phyloP scores from a whole-genome alignment of 2,329 filamentous ascomycete species.

The Fusarium agapanthi region DNA sequence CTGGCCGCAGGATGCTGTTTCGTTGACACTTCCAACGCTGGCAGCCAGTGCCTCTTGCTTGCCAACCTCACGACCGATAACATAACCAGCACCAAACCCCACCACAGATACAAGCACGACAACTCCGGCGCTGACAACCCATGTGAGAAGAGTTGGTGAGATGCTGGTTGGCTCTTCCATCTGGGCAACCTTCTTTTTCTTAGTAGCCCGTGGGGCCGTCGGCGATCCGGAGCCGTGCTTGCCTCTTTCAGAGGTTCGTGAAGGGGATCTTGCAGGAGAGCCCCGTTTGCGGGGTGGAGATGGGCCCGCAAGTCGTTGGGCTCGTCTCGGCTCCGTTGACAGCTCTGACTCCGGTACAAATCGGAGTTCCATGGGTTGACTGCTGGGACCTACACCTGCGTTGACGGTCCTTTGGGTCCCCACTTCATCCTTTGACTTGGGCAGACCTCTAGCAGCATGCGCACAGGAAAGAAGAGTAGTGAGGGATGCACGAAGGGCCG shows the following conservation, averaged over 20 bases:
- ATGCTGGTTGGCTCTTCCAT: conserved; percentile 55
- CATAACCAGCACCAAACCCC: conserved; percentile 74
- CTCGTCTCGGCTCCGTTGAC: conserved; percentile 48
- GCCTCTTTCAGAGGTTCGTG: conserved; percentile 53
- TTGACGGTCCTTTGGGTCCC: conserved; percentile 48
- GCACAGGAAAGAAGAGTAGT: conserved; percentile 95
- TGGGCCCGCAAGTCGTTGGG: conserved; percentile 34
- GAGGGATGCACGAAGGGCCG: conserved; percentile 89
- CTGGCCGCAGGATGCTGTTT: conserved; percentile 59
- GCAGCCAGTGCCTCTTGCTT: conserved; percentile 64
- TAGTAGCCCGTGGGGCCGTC: conserved; percentile 57
- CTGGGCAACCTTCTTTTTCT: conserved; percentile 66
- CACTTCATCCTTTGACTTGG: conserved; percentile 67
- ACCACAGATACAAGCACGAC: conserved; percentile 74
- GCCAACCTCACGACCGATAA: conserved; percentile 72
- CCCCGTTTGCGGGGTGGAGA: conserved; percentile 39
- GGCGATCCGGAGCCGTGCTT: conserved; percentile 58
- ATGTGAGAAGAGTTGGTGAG: conserved; percentile 69
- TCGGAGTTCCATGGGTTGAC: conserved; percentile 66
- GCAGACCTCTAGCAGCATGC: conserved; percentile 83
- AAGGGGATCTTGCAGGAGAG: conserved; percentile 45
- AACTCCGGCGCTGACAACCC: conserved; percentile 73
- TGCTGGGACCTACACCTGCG: conserved; percentile 55
- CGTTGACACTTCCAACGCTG: conserved; percentile 51
- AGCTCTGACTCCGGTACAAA: conserved; percentile 70